Percentiles rank a stretch among this genome's conserved stretches.
phyloP scores from a whole-genome alignment of 2,329 filamentous ascomycete genomes.

The Curvularia lunata region DNA sequence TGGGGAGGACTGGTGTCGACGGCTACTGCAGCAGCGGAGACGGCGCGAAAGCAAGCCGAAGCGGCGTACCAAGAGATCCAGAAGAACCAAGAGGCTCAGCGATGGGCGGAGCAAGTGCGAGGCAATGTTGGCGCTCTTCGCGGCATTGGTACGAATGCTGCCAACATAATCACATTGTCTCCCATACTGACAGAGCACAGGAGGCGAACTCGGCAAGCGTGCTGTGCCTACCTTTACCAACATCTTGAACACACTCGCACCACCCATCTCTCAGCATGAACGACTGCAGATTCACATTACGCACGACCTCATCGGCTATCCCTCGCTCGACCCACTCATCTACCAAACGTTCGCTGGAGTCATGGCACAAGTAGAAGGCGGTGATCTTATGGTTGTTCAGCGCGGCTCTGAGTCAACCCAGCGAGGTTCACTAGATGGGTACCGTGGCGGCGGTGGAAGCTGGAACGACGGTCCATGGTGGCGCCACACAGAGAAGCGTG shows the following conservation, averaged over 20 bases:
- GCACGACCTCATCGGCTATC: constrained; percentile 93
- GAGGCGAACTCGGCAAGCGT: constrained; percentile 72
- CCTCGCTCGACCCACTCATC: constrained; percentile 89
- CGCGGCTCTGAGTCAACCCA: constrained; percentile 84
- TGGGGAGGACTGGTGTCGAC: constrained; percentile 88
- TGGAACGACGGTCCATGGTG: constrained; percentile 99
- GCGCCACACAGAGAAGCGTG: constrained; percentile 74
- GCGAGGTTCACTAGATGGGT: constrained; percentile 67
- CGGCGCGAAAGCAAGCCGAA: constrained; percentile 91
- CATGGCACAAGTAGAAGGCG: constrained; percentile 99
- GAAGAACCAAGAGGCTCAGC: constrained; percentile 93
- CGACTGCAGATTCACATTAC: constrained; percentile 96
- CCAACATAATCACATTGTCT: background rate
- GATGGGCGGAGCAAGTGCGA: constrained; percentile 92
- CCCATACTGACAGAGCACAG: constrained; percentile 55
- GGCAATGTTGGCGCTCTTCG: constrained; percentile 83
- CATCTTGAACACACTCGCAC: constrained; percentile 91
- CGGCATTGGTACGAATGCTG: constrained; percentile 68
- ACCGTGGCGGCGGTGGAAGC: constrained; percentile 64
- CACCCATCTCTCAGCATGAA: constrained; percentile 95
- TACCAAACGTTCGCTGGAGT: constrained; percentile 91
- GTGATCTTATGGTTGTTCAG: constrained; percentile 92
- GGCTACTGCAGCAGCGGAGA: constrained; percentile 76
- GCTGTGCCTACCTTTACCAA: constrained; percentile 94
- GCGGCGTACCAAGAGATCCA: constrained; percentile 93